Evolutionary conservation across 2,329 filamentous ascomycete species (phyloP), one percentile per base, ranked within the genome.

Genomic region (Colletotrichum echinochloae): DNA sequence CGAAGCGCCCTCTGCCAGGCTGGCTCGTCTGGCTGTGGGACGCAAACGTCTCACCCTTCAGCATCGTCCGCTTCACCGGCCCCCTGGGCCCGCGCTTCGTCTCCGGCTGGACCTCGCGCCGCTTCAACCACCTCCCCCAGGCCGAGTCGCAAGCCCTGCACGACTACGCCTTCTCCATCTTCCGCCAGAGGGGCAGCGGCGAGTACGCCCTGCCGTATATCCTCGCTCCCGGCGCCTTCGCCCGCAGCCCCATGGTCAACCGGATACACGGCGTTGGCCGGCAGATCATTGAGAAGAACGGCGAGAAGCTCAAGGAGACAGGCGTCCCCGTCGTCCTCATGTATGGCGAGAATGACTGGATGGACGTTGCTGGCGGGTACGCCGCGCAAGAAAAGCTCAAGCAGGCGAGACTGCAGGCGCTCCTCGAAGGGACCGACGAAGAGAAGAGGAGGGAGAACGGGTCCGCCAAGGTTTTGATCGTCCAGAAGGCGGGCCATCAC

Each of bases 301-400:
- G 74, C 20, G 66, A 76, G 49, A 70, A 70, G 41, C 30, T 74
- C 14, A 81, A 78, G 66, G 88, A 90, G 75, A 92, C 87, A 0
- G 94, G 95, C 1, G 85, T 94, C 60, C 95, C 96, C 0, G 85
- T 98, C 39, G 88, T 98, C 11, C 89, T 99, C 78, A 95, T 98
- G 92, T 99, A 99, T 78, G 96, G 96, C 73, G 95, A 98, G 76
- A 91, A 96, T 77, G 96, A 99, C 84, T 99, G 96, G 96, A 99
- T 99, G 96, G 96, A 99, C 74, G 91, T 96, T 11, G 90, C 90
- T 0, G 96, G 95, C 35, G 96, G 96, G 0, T 89, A 91, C 56
- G 94, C 92, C 0, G 91, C 95, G 0, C 89, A 92, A 77, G 89
- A 95, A 81, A 94, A 92, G 79, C 87, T 98, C 16, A 91, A 93